Evolutionary conservation across 305 asterid genomes (phyloP).

Genomic region (Plantago rigida): DNA sequence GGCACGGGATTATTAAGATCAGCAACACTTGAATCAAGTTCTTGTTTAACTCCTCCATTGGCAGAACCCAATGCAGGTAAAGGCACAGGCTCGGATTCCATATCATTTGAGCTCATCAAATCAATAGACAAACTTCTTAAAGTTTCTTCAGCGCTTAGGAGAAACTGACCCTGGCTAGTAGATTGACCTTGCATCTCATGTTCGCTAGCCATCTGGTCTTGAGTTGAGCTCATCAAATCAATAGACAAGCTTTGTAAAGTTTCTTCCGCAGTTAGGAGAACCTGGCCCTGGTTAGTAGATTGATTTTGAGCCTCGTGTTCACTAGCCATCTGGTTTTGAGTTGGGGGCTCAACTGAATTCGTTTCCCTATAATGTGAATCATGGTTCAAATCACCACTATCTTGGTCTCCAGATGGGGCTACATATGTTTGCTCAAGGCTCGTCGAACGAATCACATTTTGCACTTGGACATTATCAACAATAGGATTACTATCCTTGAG

Average conservation of each 20-base stretch:
- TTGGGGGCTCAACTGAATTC: constrained; percentile 20
- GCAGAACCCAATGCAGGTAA: constrained; percentile 31
- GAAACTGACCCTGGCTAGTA: constrained; percentile 24
- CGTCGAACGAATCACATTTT: constrained; percentile 30
- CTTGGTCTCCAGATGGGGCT: constrained; percentile 31
- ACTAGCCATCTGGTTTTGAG: constrained; percentile 28
- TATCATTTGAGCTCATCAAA: constrained; percentile 31
- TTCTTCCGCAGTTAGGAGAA: constrained; percentile 42
- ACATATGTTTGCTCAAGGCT: constrained; percentile 27
- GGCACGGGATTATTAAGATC: constrained; percentile 53
- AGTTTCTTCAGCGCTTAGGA: constrained; percentile 43
- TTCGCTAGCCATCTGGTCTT: constrained; percentile 27
- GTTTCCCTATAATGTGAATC: constrained; percentile 31
- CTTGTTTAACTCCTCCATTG: constrained; percentile 33
- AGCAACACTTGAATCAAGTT: constrained; percentile 24
- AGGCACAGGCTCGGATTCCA: constrained; percentile 31
- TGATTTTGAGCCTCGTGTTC: constrained; percentile 33
- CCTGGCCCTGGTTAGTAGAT: constrained; percentile 24
- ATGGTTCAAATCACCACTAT: constrained; percentile 28
- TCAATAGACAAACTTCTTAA: constrained; percentile 34
- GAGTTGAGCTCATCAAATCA: constrained; percentile 38
- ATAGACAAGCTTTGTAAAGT: constrained; percentile 31
- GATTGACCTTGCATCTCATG: constrained; percentile 32
- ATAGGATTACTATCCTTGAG: constrained; percentile 41
- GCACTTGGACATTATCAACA: constrained; percentile 32